Evolutionary conservation across 176 grass and related monocot species (phyloP), one percentile per base, ranked within the genome.

Genomic region (Zoysia pacifica): DNA sequence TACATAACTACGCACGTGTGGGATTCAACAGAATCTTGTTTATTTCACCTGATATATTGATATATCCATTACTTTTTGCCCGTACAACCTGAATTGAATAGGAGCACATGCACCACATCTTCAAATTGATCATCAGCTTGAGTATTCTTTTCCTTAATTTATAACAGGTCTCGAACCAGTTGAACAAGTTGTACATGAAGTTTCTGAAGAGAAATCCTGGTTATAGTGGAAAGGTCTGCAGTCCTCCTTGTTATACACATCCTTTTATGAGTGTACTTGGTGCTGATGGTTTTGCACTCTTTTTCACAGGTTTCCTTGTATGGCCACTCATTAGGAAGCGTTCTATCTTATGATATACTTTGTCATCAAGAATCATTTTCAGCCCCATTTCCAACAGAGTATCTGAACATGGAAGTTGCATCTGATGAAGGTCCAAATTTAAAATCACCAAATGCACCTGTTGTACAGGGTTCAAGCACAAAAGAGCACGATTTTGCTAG

Each of bases 161-260:
- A 51, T 78, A 76, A 87, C 84, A 98, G 96, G 96, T 98, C 18
- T 98, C 96, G 9, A 85, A 88, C 73, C 96, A 98, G 78, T 79
- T 98, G 75, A 98, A 98, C 79, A 74, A 66, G 70, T 64, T 98
- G 70, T 98, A 98, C 72, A 83, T 89, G 72, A 98, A 98, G 66
- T 98, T 94, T 89, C 81, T 93, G 18, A 94, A 91, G 79, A 85
- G 95, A 98, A 98, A 98, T 82, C 95, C 95, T 83, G 92, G 90
- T 62, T 98, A 98, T 75, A 82, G 84, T 77, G 92, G 95, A 80
- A 98, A 98, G 90, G 90, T 94, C 69, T 86, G 88, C 42, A 63
- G 53, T 74, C 7, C 46, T 20, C 37, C 11, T 4, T 2, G 67
- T 71, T 19, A 45, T 18, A 52, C 38, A 28, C 61, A 18, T 72